These are phyloP conservation scores for Hypomyces rosellus DNA, from an alignment of 2,329 filamentous ascomycete species.

Conservation along the genomic window DNA sequence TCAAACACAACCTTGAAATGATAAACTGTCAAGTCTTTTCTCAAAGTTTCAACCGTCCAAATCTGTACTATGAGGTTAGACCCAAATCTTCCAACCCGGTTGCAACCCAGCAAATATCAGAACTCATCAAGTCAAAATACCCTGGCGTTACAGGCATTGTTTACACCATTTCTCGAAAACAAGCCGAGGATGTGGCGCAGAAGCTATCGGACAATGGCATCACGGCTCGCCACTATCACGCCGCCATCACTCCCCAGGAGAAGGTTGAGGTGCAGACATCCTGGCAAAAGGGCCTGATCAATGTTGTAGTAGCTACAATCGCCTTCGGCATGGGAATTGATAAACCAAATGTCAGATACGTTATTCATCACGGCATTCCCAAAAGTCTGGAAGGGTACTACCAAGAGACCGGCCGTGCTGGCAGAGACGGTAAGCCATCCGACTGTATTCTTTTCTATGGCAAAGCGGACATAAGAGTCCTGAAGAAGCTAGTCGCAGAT, in stretches of 20 bases:
- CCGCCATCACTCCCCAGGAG: constrained; percentile 60
- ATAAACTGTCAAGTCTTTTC: constrained; percentile 69
- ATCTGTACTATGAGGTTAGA: constrained; percentile 81
- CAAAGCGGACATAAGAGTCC: constrained; percentile 65
- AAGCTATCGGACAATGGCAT: constrained; percentile 62
- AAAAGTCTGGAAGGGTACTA: constrained; percentile 98
- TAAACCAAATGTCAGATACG: constrained; percentile 92
- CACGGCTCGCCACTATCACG: constrained; percentile 79
- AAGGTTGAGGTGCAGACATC: constrained; percentile 66
- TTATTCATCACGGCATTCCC: constrained; percentile 86
- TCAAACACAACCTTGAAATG: constrained; percentile 87
- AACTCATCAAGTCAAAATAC: constrained; percentile 66
- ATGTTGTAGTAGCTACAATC: constrained; percentile 95
- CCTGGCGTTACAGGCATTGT: constrained; percentile 75
- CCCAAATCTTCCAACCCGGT: constrained; percentile 57
- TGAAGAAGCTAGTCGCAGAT: constrained; percentile 78
- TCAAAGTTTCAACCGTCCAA: constrained; percentile 96
- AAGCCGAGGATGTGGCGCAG: constrained; percentile 72
- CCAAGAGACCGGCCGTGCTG: constrained; percentile 92
- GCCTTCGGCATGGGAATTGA: constrained; percentile 99
- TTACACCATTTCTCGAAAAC: constrained; percentile 82
- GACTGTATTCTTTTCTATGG: constrained; percentile 87
- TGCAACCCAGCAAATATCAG: constrained; percentile 43
- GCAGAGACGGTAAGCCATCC: constrained; percentile 80
- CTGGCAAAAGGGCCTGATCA: constrained; percentile 75